These are phyloP conservation scores for Naganishia sp. DNA, from an alignment of 1,284 basidiomycete genomes.

Conservation along the genomic window DNA sequence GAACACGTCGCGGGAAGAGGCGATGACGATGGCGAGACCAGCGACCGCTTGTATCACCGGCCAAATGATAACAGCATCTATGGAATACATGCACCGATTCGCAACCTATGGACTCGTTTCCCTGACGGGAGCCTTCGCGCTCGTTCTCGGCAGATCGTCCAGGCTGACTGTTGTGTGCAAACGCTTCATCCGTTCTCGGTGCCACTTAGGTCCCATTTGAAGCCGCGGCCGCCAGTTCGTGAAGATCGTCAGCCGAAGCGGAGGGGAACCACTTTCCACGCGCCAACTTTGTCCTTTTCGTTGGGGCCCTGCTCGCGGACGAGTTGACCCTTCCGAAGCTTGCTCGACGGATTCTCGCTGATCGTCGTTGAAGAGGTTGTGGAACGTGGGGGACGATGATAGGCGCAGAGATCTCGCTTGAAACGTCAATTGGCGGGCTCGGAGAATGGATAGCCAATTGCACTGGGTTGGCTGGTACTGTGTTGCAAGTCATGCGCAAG, in stretches of 20 bases:
- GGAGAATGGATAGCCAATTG: neutral
- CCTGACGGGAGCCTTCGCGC: neutral
- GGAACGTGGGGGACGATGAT: neutral
- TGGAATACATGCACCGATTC: neutral
- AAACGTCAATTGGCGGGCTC: neutral
- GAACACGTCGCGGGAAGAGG: slow-evolving; percentile 35
- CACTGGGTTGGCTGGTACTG: neutral
- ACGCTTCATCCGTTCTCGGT: slow-evolving; percentile 17
- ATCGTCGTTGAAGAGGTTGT: neutral
- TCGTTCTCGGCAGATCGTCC: neutral
- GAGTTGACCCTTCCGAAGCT: neutral
- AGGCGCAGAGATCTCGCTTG: neutral
- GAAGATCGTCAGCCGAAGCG: neutral
- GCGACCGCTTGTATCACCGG: too few species aligned
- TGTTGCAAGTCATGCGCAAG: neutral
- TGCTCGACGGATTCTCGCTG: neutral
- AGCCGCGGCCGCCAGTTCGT: slow-evolving; percentile 42
- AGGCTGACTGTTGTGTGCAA: slow-evolving; percentile 1
- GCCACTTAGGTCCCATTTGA: slow-evolving; percentile 13
- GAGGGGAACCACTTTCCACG: neutral
- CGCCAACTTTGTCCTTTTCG: neutral
- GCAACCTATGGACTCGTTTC: neutral
- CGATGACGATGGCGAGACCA: neutral
- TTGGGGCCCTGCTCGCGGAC: neutral
- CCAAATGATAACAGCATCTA: neutral